Evolutionary conservation across 176 grass and related monocot species (phyloP), one percentile per base, ranked within the genome.

Genomic region (Hordeum marinum): DNA sequence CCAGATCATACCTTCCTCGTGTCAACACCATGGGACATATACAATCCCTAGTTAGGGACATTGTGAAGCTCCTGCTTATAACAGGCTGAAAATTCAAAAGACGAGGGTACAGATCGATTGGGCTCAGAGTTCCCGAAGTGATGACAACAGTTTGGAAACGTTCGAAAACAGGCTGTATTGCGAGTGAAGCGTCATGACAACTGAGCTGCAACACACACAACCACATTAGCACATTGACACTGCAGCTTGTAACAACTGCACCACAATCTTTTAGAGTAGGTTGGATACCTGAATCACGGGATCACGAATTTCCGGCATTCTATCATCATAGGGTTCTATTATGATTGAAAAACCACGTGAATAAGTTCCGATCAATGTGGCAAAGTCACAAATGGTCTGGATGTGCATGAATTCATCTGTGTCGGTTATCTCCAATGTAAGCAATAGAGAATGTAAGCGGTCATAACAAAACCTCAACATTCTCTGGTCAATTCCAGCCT

Each of bases 381-480:
- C 91, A 63, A 98, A 98, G 88, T 98, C 93, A 71, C 96, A 98
- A 32, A 98, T 80, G 12, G 95, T 98, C 75, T 95, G 93, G 27
- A 98, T 92, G 91, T 95, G 91, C 77, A 95, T 79, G 83, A 98
- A 98, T 55, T 95, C 96, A 52, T 98, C 96, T 3, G 89, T 95
- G 65, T 98, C 93, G 0, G 93, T 94, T 78, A 98, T 95, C 85
- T 98, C 96, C 32, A 98, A 83, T 1, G 96, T 98, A 78, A 98
- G 86, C 93, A 95, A 87, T 23, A 98, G 89, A 78, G 91, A 95
- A 81, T 95, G 87, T 40, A 95, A 78, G 12, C 93, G 85, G 57
- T 98, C 96, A 67, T 98, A 98, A 68, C 96, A 98, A 77, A 98
- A 98, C 35, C 90, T 87, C n/a, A 98, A 86, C 96, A 98, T 98